Percentiles rank a stretch among this genome's conserved stretches.
Conservation (phyloP, 768 basidiomycete genomes). For the Amanita rubescens region DNA sequence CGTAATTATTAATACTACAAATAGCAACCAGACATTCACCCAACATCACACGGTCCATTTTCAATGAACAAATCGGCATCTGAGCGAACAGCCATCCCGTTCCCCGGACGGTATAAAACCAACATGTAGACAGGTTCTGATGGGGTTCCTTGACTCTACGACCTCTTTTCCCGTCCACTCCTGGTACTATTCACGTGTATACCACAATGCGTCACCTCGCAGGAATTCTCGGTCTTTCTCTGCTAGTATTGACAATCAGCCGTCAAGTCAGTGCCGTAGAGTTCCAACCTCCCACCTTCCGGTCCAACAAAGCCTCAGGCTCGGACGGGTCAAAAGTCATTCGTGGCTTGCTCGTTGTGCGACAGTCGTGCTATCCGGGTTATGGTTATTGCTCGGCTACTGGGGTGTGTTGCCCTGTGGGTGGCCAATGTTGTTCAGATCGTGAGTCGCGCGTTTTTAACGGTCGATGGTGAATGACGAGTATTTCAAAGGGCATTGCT, state of each 20-base stretch:
- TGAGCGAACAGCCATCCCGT: no score
- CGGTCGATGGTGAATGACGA: not conserved
- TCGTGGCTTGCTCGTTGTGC: not conserved
- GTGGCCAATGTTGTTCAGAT: constrained; percentile 1
- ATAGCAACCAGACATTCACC: no score
- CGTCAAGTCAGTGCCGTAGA: not conserved
- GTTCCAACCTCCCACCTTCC: not conserved
- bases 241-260: not conserved
- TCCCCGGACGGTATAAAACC: not conserved
- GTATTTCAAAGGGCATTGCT: not conserved
- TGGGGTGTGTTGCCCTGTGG: not conserved
- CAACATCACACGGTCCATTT: no score
- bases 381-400: not conserved
- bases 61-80: no score
- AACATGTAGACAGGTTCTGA: no score
- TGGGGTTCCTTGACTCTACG: no score
- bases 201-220: not conserved
- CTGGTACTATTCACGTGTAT: not conserved
- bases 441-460: not conserved
- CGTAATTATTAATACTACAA: no score
- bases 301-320: not conserved
- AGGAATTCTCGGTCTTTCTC: not conserved
- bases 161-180: no score
- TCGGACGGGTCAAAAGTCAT: not conserved
- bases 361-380: not conserved